Evolutionary conservation across 768 basidiomycete species (phyloP), one percentile per base, ranked within the genome.

Genomic region (Lentinula edodes): DNA sequence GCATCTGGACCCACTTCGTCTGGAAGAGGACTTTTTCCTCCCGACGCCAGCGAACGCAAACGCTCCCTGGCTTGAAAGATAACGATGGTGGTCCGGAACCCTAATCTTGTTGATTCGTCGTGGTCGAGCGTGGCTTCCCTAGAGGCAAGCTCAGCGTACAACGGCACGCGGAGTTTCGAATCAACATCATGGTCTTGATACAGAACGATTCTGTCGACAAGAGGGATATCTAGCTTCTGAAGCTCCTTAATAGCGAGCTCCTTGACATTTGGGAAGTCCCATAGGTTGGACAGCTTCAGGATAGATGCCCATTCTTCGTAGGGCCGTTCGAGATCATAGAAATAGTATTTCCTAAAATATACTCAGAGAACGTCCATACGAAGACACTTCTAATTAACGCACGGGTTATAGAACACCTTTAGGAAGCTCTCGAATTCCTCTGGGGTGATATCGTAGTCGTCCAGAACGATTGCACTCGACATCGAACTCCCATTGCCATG

Each of bases 361-460:
- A 20, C 23, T 18, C 10, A 35, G 28, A 55, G 28, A 20, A 18
- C 2, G 36, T 43, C 35, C 9, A 39, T 41, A 16, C 7, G 39
- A 39, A 20, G 12, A 13, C 15, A 8, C 18, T 32, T 46, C 15
- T 12, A 36, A 32, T 13, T 2, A 4, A 42, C 83, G 59, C 62
- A 87, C 87, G 78, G 74, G 57, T 86, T 85, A 56, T 88, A 88
- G 53, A 88, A 85, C 0, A 87, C 78, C 82, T 82, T 87, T 0
- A 86, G 69, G 51, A 88, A 81, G 0, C 79, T 78, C 15, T 78
- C 75, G 58, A 87, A 85, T 20, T 86, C 83, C 5, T 74, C 71
- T 0, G 76, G 73, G 28, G 75, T 76, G 9, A 76, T 73, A 0
- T 71, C 43, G 16, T 78, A 75, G 20, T 56, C 55, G 5, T 78